Evolutionary conservation across 768 basidiomycete species (phyloP), one percentile per base, ranked within the genome.

Genomic region (Dioszegia aurantiaca): DNA sequence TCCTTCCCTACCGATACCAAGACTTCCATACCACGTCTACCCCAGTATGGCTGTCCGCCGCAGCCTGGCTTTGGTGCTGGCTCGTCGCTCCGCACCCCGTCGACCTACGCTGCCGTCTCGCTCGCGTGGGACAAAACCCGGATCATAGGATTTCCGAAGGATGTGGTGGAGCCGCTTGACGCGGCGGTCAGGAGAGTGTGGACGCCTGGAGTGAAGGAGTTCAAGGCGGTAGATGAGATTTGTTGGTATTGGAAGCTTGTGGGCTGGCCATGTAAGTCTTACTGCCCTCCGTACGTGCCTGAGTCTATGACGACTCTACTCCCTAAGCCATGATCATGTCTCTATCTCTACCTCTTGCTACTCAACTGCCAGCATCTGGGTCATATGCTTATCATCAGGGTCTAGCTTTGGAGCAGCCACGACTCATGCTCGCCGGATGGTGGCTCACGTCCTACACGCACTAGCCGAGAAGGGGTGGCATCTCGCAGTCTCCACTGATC

Each of bases 251-350:
- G 65, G 65, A 72, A 72, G 59, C 42, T 72, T n/a, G 30, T 39
- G 1, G 70, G 70, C 5, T 36, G 80, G 79, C 62, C 77, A 78
- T 45, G 81, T 77, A 36, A 75, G 71, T 33, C 14, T 33, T 33
- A 33, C 14, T 6, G 33, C 33, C 33, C 14, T 33, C 14, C 14
- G 6, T 33, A 33, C 40, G 19, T 42, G 40, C 12, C 40, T n/a
- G 9, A 9, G 9, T n/a, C 19, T 21, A 5, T n/a, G 40, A 8
- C 21, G 5, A 42, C 21, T n/a, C 19, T 31, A 12, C 43, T 24
- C 31, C 43, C 42, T 44, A 6, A 14, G 33, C n/a, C n/a, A n/a
- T n/a, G 33, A 6, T 33, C 8, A 33, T 33, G 8, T 33, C 33
- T 33, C 33, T 33, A 6, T 33, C 33, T 6, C 33, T 6, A 6